Evolutionary conservation across 495 filamentous ascomycete genomes (phyloP), one percentile per base, ranked within the genome.

Genomic region (Penicillium goetzii): DNA sequence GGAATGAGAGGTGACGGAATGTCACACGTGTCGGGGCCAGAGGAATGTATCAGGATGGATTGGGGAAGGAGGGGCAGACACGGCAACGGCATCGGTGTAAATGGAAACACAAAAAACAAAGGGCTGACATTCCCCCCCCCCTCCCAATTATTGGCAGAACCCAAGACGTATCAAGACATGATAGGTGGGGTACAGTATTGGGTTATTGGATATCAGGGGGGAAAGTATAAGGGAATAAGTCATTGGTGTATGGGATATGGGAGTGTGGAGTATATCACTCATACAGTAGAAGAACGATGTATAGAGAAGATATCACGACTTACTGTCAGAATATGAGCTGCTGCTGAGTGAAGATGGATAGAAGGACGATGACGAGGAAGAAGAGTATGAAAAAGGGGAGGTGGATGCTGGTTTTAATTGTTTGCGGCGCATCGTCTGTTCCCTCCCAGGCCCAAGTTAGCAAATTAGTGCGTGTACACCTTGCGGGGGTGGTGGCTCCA

Each of bases 291-390:
- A 21, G 41, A 23, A 21, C 6, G 11, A 21, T 21, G 19, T 45
- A 23, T 45, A 5, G 40, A 23, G 41, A 7, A 19, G 7, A 17
- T 19, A 7, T 19, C 17, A 32, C 17, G 32, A 75, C 69, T 72
- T 71, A 76, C 73, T 66, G 51, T 58, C 60, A 38, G 56, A 64
- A 26, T 63, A 60, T 47, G 64, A 58, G 41, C 43, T 56, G 60
- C 63, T 63, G 67, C 63, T 57, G 38, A 72, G 64, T 32, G 77
- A 80, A 3, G 79, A 80, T 19, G 72, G 76, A 69, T 79, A 80
- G 32, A 74, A 62, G 3, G 72, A 77, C 33, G 76, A 69, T 6
- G 75, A 77, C 10, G 66, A 72, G 47, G 68, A 69, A 21, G 64
- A 72, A 17, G 70, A 69, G 49, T 68, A 70, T 28, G 66, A 68